These are phyloP conservation scores for Microbotryum lychnidis-dioicae DNA, from an alignment of 1,284 basidiomycete genomes.

Conservation along the genomic window DNA sequence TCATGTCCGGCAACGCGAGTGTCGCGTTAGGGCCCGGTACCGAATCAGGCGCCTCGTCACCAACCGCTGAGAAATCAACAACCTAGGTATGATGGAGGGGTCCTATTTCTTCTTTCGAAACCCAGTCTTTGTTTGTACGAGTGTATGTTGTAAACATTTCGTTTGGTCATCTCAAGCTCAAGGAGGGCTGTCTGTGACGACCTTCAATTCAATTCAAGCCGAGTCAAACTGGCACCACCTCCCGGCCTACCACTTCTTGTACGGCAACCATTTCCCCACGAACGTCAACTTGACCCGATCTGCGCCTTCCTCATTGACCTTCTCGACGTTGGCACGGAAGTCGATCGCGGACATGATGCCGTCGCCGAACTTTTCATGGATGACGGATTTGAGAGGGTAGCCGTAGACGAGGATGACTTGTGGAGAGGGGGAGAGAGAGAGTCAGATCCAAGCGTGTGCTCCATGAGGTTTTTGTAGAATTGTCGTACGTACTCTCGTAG, in stretches of 20 bases:
- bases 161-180: no score
- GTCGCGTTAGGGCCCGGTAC: no score
- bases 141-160: no score
- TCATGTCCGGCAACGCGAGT: conserved; percentile 21
- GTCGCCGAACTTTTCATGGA: conserved; percentile 86
- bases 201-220: no score
- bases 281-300: conserved; percentile 8
- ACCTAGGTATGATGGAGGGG: no score
- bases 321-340: conserved; percentile 62
- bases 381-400: conserved; percentile 42
- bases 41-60: no score
- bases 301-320: conserved; percentile 34
- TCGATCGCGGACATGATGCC: conserved; percentile 89
- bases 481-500: conserved; percentile 48
- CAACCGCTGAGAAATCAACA: no score
- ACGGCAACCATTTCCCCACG: conserved; percentile 17
- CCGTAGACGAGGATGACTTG: conserved; percentile 19
- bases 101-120: no score
- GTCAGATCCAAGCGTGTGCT: background rate
- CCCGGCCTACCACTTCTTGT: conserved; percentile 6
- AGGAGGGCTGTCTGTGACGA: no score
- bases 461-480: no score
- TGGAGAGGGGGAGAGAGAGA: background rate
- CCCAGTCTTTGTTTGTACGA: no score
- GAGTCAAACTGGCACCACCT: no score